Evolutionary conservation across 2,329 filamentous ascomycete genomes (phyloP), one percentile per base, ranked within the genome.

Genomic region (Ustulina deusta): DNA sequence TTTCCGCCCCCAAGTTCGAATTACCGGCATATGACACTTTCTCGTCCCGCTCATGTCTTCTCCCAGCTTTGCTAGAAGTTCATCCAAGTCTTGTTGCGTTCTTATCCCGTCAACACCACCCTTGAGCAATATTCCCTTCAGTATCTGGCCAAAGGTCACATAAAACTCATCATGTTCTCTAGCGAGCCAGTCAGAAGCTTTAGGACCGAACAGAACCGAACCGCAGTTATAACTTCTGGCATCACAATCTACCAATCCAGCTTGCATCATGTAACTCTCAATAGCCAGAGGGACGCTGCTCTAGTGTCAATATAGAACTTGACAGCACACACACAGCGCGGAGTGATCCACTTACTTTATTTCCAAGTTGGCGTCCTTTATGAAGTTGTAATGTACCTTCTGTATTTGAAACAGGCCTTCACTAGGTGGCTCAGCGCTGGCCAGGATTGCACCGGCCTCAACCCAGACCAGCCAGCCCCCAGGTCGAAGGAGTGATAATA

Each of bases 401-500:
- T 66, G 55, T 13, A 44, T 42, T 32, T 46, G 38, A 29, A 60
- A 62, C 3, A 56, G 6, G 5, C 51, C 64, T 25, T 67, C 42
- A 25, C 60, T 65, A 10, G 64, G 69, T 6, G 62, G 69, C 52
- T 63, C 61, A 6, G 49, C 32, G 13, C n/a, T 52, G 1, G 36
- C 17, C 9, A 60, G 20, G 20, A 27, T 1, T 10, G 54, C 11
- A 22, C n/a, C 25, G 10, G 34, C 4, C 20, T 61, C 66, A 4
- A 27, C n/a, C 58, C 68, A 70, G 55, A 70, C 63, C 27, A 70
- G n/a, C 65, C 68, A 70, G 38, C 68, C 68, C 3, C 69, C 68
- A 5, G 69, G 69, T 6, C 63, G 55, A 34, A 71, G 65, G 25
- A 70, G 62, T 17, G 68, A 60, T 13, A 61, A 36, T 6, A 63